phyloP scores from a whole-genome alignment of 495 filamentous ascomycete species.

The Penicillium salamii region DNA sequence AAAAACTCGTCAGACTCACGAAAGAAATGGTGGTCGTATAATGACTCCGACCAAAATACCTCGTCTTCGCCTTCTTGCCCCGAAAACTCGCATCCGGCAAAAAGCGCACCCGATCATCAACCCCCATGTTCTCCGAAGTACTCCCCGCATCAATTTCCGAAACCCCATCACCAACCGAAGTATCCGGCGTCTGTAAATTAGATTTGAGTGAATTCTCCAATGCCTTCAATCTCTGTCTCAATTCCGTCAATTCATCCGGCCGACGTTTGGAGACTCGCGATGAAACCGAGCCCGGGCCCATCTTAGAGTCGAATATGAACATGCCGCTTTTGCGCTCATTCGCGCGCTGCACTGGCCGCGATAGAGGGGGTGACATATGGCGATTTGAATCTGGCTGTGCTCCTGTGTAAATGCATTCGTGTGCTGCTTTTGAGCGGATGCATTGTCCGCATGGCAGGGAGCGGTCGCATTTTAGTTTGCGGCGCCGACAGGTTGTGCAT shows the following conservation, averaged over 20 bases:
- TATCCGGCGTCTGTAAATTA: conserved; percentile 27
- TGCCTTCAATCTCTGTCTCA: conserved; percentile 28
- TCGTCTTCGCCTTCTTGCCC: conserved; percentile 46
- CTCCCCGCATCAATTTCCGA: conserved; percentile 18
- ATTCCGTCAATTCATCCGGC: conserved; percentile 33
- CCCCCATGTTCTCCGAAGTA: conserved; percentile 25
- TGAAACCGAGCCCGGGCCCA: conserved; percentile 20
- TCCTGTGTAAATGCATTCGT: conserved; percentile 34
- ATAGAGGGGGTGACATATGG: conserved; percentile 14
- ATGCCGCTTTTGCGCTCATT: conserved; percentile 21
- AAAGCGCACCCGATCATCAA: conserved; percentile 30
- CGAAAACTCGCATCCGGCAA: conserved; percentile 39
- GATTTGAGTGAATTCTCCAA: conserved; percentile 32
- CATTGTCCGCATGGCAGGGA: conserved; percentile 65
- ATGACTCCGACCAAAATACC: conserved; percentile 50
- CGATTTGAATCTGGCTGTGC: conserved; percentile 14
- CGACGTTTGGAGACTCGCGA: conserved; percentile 32
- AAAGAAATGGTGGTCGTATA: conserved; percentile 42
- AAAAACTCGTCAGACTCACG: conserved; percentile 27
- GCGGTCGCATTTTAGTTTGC: conserved; percentile 71
- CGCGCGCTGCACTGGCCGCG: conserved; percentile 11
- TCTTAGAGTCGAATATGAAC: conserved; percentile 40
- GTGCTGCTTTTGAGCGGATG: conserved; percentile 44
- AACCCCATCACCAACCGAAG: conserved; percentile 20
- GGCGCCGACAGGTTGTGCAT: conserved; percentile 55